Base-by-base conservation (phyloP, 345 rosid genomes). In the Erodium maritimum region DNA sequence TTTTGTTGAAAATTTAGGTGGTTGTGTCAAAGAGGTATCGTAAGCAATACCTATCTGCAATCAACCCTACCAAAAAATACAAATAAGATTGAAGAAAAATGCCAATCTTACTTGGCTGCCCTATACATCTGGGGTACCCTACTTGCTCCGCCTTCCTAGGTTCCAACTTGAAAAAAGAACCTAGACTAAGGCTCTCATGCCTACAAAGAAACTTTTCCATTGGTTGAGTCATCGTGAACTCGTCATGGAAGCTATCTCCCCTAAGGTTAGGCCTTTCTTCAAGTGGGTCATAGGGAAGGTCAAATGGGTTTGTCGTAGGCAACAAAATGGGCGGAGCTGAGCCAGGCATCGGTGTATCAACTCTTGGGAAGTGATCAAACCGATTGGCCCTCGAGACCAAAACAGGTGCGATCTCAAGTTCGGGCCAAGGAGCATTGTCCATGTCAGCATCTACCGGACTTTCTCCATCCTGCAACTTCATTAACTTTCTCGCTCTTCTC, bases 261-360 rank as follows among this genome's bases (percentile, higher is more conserved):
- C 66, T 76, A 13, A 89, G 74, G 64, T 83, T 67, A 0, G 94
- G 96, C 45, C 79, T 91, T 76, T 91, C 98, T 73, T 91, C 98
- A 0, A 22, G 62, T 16, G 89, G 87, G 13, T 85, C 97, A 8
- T 87, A 87, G 5, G 97, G 97, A 61, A 89, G 80, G 64, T 93
- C 97, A 51, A 89, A 89, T 0, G 97, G 95, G 62, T 87, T 87
- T 61, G 80, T 64, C 21, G 59, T 59, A 19, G 87, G 91, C 61
- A 83, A 61, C 67, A 88, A 20, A 60, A 83, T 52, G 0, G 95
- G 85, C 68, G 99, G 99, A 12, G 99, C 99, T 37, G 99, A 89
- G 52, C 90, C 82, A 18, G 97, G 97, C 50, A 79, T 58, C 51
- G 70, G 61, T 19, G 67, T 53, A 17, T 66, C 80, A 52, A 76